Evolutionary conservation across 768 basidiomycete genomes (phyloP).

Genomic region (Arthromyces matolae): DNA sequence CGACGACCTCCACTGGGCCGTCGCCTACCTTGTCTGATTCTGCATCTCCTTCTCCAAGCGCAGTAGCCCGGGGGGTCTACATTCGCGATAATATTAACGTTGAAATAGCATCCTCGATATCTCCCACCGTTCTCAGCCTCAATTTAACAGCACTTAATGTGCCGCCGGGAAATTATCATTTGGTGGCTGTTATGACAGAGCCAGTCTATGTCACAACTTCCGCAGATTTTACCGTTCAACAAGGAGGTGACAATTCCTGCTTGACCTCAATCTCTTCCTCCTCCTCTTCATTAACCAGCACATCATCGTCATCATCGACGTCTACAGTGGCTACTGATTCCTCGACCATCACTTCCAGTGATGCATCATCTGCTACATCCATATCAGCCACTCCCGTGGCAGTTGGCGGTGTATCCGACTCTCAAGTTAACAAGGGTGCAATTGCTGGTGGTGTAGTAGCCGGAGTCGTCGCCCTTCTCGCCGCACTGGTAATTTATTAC

Average conservation of each 20-base stretch:
- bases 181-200: conserved; percentile 29
- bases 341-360: conserved; percentile 15
- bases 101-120: conserved; percentile 25
- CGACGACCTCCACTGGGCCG: conserved; percentile 7
- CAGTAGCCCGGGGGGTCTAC: conserved; percentile 2
- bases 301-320: too few species aligned
- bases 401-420: conserved; percentile 21
- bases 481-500: conserved; percentile 30
- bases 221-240: conserved; percentile 27
- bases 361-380: conserved; percentile 9
- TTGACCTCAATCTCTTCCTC: conserved; percentile 12
- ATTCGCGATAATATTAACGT: conserved; percentile 19
- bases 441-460: conserved; percentile 55
- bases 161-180: conserved; percentile 45
- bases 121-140: conserved; percentile 25
- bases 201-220: conserved; percentile 18
- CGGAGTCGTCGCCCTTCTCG: conserved; percentile 33
- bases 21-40: conserved; percentile 5
- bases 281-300: conserved; percentile 4
- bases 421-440: conserved; percentile 33
- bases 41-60: neutral
- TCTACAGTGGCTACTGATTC: too few species aligned
- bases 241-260: conserved; percentile 28
- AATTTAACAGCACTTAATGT: conserved; percentile 46
- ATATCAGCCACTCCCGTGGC: conserved; percentile 12